Evolutionary conservation across 768 basidiomycete species (phyloP).

Genomic region (Termitomyces heimii): DNA sequence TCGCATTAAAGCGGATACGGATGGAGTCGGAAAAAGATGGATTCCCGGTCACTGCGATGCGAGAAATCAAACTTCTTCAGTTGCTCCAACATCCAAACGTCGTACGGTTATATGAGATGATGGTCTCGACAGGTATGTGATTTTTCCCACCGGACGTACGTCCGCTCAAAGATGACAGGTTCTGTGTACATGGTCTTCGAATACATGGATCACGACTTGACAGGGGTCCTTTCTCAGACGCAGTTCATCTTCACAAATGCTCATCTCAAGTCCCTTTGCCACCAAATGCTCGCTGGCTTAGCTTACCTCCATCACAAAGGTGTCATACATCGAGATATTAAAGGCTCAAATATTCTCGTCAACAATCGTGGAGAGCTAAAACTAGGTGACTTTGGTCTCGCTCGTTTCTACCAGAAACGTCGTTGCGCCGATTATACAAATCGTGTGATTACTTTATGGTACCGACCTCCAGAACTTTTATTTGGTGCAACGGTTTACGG

Average conservation of each 20-base stretch:
- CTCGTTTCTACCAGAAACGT: slow-evolving; percentile 92
- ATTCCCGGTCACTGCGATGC: slow-evolving; percentile 98
- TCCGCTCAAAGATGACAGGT: slow-evolving; percentile 40
- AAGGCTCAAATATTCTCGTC: slow-evolving; percentile 96
- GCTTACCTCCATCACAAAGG: slow-evolving; percentile 94
- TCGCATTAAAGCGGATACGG: slow-evolving; percentile 93
- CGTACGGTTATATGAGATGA: slow-evolving; percentile 91
- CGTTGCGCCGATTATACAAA: slow-evolving; percentile 96
- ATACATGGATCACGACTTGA: slow-evolving; percentile 98
- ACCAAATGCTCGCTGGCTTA: slow-evolving; percentile 93
- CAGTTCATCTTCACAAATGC: slow-evolving; percentile 81
- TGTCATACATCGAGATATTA: slow-evolving; percentile 97
- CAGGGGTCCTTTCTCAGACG: slow-evolving; percentile 88
- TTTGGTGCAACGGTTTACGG: slow-evolving; percentile 96
- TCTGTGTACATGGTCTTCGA: slow-evolving; percentile 99
- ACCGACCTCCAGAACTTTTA: slow-evolving; percentile 90
- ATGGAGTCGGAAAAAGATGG: slow-evolving; percentile 98
- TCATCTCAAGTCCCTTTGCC: slow-evolving; percentile 91
- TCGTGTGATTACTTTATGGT: slow-evolving; percentile 98
- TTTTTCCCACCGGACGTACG: not conserved
- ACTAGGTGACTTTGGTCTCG: slow-evolving; percentile 95
- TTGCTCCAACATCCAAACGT: slow-evolving; percentile 87
- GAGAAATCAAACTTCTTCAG: slow-evolving; percentile 97
- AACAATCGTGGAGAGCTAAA: slow-evolving; percentile 91
- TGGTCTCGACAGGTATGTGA: slow-evolving; percentile 87